Conservation (phyloP, 306 rosid genomes). For the Lotus japonicus region DNA sequence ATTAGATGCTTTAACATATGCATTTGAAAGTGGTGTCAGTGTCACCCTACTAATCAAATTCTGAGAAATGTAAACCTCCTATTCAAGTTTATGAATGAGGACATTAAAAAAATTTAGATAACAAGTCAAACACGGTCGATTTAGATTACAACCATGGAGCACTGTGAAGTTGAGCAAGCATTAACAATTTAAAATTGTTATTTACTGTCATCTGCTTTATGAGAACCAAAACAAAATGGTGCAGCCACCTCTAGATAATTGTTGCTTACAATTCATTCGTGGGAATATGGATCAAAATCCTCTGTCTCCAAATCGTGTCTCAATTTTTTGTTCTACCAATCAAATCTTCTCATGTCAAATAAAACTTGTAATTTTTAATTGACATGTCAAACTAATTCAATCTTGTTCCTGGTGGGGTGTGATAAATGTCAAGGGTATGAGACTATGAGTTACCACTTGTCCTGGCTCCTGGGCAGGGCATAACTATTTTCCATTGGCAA, state of each 20-base stretch:
- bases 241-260: too few relatives aligned
- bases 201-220: not conserved
- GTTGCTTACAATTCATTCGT: too few relatives aligned
- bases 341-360: too few relatives aligned
- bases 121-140: not conserved
- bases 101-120: not conserved
- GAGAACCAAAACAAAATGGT: not conserved
- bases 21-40: not conserved
- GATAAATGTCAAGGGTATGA: not conserved
- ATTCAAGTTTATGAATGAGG: not conserved
- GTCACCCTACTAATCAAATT: not conserved
- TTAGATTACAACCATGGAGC: not conserved
- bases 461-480: too few relatives aligned
- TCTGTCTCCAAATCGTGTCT: too few relatives aligned
- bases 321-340: too few relatives aligned
- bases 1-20: not conserved
- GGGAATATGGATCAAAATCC: too few relatives aligned
- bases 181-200: not conserved
- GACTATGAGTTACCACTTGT: not conserved
- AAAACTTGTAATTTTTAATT: too few relatives aligned
- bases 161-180: slow-evolving; percentile 9
- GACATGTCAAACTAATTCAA: too few relatives aligned
- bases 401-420: not conserved
- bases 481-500: not conserved
- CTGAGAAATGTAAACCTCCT: not conserved